Conservation (phyloP, 495 filamentous ascomycete genomes). For the Penicillium coffeae region DNA sequence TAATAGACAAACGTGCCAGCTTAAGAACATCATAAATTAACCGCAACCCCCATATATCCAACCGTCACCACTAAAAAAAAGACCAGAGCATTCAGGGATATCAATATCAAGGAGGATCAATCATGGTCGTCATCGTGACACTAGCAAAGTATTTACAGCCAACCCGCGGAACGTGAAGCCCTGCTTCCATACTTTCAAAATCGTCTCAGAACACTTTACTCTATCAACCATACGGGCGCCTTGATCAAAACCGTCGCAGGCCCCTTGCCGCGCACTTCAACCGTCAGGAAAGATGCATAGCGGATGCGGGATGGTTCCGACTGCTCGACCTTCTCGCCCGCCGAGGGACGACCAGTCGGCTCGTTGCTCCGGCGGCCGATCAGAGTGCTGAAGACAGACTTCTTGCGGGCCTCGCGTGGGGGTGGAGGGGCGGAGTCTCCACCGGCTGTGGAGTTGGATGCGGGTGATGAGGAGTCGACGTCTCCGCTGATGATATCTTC, state of each 20-base stretch:
- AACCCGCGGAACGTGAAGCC: neutral
- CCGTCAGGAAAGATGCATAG: constrained; percentile 78
- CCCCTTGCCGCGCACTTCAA: constrained; percentile 66
- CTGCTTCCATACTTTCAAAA: neutral
- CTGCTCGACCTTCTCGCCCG: constrained; percentile 10
- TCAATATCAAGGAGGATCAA: neutral
- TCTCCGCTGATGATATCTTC: constrained; percentile 33
- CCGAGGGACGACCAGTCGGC: constrained; percentile 7
- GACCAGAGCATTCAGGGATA: neutral
- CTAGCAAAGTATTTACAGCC: constrained; percentile 11
- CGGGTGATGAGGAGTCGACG: constrained; percentile 33
- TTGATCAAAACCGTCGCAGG: constrained; percentile 75
- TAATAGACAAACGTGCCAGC: too few relatives aligned
- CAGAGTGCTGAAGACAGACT: constrained; percentile 48
- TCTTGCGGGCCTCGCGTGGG: constrained; percentile 13
- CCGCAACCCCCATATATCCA: neutral
- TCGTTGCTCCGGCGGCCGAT: constrained; percentile 35
- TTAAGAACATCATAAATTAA: too few relatives aligned
- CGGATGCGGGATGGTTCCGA: constrained; percentile 50
- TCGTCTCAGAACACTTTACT: constrained; percentile 15
- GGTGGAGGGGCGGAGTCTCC: constrained; percentile 27
- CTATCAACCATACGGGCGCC: constrained; percentile 79
- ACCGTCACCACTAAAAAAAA: neutral
- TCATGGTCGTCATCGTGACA: constrained; percentile 10
- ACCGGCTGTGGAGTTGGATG: constrained; percentile 20